phyloP scores from a whole-genome alignment of 2,329 filamentous ascomycete species.

The Aspergillus sclerotialis region DNA sequence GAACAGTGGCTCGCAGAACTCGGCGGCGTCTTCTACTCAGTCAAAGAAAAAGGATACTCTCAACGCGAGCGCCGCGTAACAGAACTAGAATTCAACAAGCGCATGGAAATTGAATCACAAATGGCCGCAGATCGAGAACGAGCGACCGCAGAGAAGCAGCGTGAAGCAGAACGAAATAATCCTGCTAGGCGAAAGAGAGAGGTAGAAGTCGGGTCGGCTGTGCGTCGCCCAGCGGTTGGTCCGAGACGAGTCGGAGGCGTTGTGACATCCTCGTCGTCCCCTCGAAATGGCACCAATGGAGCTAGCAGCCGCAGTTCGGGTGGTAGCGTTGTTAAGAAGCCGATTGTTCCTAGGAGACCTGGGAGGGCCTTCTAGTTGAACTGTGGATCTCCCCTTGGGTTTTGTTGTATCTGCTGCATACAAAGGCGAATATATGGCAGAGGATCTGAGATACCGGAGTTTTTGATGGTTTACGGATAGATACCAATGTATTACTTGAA shows the following conservation, averaged over 20 bases:
- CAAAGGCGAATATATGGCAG: neutral
- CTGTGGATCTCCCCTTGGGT: no score
- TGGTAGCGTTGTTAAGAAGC: conserved; percentile 35
- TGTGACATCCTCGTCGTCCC: conserved; percentile 19
- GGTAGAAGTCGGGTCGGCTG: conserved; percentile 29
- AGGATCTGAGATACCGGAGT: neutral
- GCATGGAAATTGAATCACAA: conserved; percentile 86
- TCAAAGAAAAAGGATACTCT: conserved; percentile 97
- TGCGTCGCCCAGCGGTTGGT: conserved; percentile 26
- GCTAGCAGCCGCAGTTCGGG: conserved; percentile 13
- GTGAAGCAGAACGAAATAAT: conserved; percentile 31
- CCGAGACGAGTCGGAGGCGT: conserved; percentile 23
- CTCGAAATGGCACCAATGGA: conserved; percentile 13
- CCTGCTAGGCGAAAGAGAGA: conserved; percentile 27
- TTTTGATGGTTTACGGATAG: neutral
- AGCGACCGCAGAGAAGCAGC: conserved; percentile 33
- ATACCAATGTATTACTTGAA: neutral
- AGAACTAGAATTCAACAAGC: conserved; percentile 85
- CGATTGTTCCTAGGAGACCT: conserved; percentile 25
- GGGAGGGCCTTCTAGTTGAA: conserved; percentile 31
- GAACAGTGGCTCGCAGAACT: conserved; percentile 80
- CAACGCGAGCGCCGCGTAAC: conserved; percentile 76
- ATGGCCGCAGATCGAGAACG: conserved; percentile 78
- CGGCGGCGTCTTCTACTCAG: conserved; percentile 91
- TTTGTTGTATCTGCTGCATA: conserved; percentile 7